phyloP scores from a whole-genome alignment of 768 basidiomycete species.

The Collybia nuda region DNA sequence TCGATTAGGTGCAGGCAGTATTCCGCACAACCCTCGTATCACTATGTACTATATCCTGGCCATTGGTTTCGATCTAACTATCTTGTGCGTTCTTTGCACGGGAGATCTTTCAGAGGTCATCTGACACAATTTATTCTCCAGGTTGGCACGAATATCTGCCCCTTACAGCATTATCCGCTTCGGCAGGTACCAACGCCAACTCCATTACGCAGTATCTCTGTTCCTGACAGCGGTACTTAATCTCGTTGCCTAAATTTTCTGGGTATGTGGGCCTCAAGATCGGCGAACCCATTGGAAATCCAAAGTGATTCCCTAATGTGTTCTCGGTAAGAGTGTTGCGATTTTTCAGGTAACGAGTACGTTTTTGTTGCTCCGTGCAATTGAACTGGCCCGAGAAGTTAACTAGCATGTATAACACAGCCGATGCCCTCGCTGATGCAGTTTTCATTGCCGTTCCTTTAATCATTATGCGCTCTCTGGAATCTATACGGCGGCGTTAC shows the following conservation, averaged over 20 bases:
- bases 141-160: constrained; percentile 5
- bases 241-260: constrained; percentile 4
- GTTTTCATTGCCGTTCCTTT: constrained; percentile 2
- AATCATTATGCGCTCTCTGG: constrained; percentile 5
- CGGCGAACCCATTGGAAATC: constrained; percentile 7
- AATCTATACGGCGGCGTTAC: constrained; percentile 2
- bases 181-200: neutral
- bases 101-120: neutral
- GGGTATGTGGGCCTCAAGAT: constrained; percentile 8
- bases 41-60: constrained; percentile 3
- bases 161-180: constrained; percentile 1
- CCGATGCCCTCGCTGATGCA: constrained; percentile 10
- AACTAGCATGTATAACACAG: neutral
- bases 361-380: neutral
- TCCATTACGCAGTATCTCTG: neutral
- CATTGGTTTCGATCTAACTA: constrained; percentile 1
- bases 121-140: neutral
- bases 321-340: constrained; percentile 1
- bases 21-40: constrained; percentile 2
- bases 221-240: neutral
- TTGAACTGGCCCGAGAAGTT: neutral
- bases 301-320: constrained; percentile 3
- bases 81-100: neutral
- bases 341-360: constrained; percentile 5
- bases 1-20: neutral